Percentiles rank a stretch among this genome's conserved stretches.
phyloP scores from a whole-genome alignment of 1,139 yeast genomes.

The Scheffersomyces insectosa region DNA sequence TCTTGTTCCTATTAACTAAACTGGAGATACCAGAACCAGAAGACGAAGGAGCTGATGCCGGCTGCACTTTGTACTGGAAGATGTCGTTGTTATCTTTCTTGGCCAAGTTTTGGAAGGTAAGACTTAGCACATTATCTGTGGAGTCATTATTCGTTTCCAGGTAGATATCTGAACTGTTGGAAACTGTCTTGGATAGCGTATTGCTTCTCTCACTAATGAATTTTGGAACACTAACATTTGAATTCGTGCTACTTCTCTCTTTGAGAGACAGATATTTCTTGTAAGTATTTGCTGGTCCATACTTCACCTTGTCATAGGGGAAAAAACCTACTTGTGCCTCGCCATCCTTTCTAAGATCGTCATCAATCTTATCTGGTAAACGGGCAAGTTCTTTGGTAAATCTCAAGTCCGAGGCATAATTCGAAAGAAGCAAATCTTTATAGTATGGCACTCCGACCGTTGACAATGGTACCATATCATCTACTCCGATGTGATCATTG shows the following conservation, averaged over 20 bases:
- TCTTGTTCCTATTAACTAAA: conserved; percentile 7
- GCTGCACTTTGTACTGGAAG: conserved; percentile 25
- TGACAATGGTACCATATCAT: conserved; percentile 56
- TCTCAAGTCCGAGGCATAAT: conserved; percentile 67
- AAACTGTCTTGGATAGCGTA: conserved; percentile 9
- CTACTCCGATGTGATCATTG: conserved; percentile 30
- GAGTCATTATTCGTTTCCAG: background rate
- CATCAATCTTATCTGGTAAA: conserved; percentile 39
- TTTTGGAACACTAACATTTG: conserved; percentile 44
- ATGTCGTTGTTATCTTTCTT: conserved; percentile 5
- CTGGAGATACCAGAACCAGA: conserved; percentile 2
- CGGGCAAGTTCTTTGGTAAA: conserved; percentile 56
- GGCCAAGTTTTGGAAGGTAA: background rate
- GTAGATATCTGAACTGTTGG: conserved; percentile 12
- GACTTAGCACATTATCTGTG: background rate
- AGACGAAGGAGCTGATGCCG: conserved; percentile 6
- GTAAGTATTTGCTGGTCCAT: conserved; percentile 45
- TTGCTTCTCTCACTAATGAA: conserved; percentile 69
- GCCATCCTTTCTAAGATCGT: conserved; percentile 7
- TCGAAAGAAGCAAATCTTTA: conserved; percentile 72
- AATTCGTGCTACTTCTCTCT: conserved; percentile 23
- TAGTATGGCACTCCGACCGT: conserved; percentile 87
- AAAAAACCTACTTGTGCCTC: conserved; percentile 15
- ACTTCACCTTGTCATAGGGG: conserved; percentile 57
- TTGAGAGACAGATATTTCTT: conserved; percentile 48